Conservation (phyloP, 768 basidiomycete species). For the Mycena sanguinolenta region DNA sequence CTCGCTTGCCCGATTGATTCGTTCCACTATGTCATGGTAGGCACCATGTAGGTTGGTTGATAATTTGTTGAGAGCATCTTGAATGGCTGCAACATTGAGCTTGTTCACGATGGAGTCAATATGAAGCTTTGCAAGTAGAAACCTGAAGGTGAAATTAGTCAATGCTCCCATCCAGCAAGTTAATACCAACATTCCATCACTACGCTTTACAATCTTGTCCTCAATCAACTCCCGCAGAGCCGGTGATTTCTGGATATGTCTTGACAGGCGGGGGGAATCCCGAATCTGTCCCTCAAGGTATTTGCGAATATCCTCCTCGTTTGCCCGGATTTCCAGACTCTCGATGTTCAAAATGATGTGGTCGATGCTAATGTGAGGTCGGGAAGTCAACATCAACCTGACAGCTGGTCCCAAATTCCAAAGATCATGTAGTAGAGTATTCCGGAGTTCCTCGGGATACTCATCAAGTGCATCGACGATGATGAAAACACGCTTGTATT, state of each 20-base stretch:
- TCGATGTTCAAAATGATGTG: neutral
- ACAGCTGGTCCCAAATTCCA: neutral
- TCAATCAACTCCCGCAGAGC: slow-evolving; percentile 4
- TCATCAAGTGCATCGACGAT: slow-evolving; percentile 12
- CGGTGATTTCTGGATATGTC: neutral
- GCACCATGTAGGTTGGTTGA: neutral
- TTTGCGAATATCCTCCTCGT: neutral
- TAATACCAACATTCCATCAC: slow-evolving; percentile 15
- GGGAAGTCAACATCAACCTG: slow-evolving; percentile 7
- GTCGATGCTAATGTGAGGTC: slow-evolving; percentile 11
- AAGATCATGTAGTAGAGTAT: slow-evolving; percentile 1
- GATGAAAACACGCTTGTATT: slow-evolving; percentile 1
- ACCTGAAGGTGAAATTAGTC: slow-evolving; percentile 5
- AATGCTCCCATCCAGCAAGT: neutral
- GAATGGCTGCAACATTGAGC: neutral
- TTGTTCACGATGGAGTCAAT: slow-evolving; percentile 7
- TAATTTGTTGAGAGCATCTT: slow-evolving; percentile 5
- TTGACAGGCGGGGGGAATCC: neutral
- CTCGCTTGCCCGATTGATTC: slow-evolving; percentile 11
- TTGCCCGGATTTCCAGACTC: neutral
- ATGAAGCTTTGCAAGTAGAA: slow-evolving; percentile 25
- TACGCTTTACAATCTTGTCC: slow-evolving; percentile 10
- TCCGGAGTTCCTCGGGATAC: slow-evolving; percentile 5
- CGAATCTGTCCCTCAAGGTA: slow-evolving; percentile 1
- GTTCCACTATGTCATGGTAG: neutral